Evolutionary conservation across 116 monocot species (phyloP).

Genomic region (Cymodocea nodosa): DNA sequence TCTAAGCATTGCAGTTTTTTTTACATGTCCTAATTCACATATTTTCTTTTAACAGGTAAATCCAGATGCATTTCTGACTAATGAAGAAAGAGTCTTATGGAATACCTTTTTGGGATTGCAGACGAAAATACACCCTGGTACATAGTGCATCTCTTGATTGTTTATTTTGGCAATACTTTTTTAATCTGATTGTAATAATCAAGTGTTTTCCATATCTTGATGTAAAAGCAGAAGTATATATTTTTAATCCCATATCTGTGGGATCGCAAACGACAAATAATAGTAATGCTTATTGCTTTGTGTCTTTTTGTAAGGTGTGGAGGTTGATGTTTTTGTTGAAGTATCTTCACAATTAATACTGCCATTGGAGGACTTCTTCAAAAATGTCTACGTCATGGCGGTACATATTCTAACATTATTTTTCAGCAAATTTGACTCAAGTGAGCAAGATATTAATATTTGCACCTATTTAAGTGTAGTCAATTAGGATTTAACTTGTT

Average conservation of each 20-base stretch:
- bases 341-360: constrained; percentile 49
- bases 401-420: constrained; percentile 20
- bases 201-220: no score
- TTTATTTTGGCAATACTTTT: background rate
- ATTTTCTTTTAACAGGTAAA: constrained; percentile 30
- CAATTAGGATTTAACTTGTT: no score
- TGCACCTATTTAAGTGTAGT: no score
- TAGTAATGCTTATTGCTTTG: background rate
- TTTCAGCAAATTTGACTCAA: background rate
- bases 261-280: no score
- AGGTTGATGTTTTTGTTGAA: constrained; percentile 36
- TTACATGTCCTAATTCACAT: no score
- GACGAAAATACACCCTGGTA: constrained; percentile 63
- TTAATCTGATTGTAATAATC: no score
- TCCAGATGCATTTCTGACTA: constrained; percentile 50
- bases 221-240: background rate
- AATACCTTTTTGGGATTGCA: constrained; percentile 42
- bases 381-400: constrained; percentile 85
- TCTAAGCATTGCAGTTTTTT: no score
- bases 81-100: constrained; percentile 76
- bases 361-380: constrained; percentile 88
- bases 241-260: no score
- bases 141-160: constrained; percentile 4
- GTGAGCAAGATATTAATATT: no score
- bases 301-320: constrained; percentile 36